Conservation (phyloP, 345 rosid genomes). For the Populus alba region DNA sequence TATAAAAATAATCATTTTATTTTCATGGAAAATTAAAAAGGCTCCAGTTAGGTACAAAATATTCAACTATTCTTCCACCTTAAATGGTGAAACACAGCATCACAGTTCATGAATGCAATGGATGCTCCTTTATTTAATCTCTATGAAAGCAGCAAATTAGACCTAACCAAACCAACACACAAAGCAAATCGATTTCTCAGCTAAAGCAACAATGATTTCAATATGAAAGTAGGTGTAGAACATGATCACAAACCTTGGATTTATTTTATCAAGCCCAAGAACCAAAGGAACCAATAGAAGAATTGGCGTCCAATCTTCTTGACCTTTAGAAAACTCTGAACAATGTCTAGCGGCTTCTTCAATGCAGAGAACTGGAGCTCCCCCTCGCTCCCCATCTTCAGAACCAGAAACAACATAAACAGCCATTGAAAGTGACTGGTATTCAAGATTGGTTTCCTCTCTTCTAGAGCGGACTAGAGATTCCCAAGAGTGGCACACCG, state of each 20-base stretch:
- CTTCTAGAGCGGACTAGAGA: constrained; percentile 51
- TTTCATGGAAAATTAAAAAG: neutral
- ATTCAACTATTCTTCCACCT: neutral
- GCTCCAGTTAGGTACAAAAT: neutral
- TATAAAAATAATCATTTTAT: neutral
- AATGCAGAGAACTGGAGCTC: constrained; percentile 84
- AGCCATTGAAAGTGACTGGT: constrained; percentile 70
- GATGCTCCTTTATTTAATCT: neutral
- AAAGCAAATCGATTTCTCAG: neutral
- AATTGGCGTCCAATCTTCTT: constrained; percentile 69
- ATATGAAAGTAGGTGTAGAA: neutral
- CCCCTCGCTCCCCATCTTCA: constrained; percentile 94
- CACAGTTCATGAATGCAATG: neutral
- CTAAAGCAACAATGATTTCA: neutral
- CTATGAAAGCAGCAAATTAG: neutral
- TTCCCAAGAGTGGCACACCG: constrained; percentile 88
- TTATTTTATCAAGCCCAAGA: constrained; percentile 86
- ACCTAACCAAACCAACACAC: neutral
- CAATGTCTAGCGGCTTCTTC: constrained; percentile 75
- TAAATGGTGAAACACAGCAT: neutral
- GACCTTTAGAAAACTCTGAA: constrained; percentile 62
- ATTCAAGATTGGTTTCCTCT: constrained; percentile 37
- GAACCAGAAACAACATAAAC: constrained; percentile 83
- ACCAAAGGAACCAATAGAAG: constrained; percentile 91
- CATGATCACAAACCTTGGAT: constrained; percentile 64